phyloP scores from a whole-genome alignment of 805 yeast species.

The Saturnispora saitoi region DNA sequence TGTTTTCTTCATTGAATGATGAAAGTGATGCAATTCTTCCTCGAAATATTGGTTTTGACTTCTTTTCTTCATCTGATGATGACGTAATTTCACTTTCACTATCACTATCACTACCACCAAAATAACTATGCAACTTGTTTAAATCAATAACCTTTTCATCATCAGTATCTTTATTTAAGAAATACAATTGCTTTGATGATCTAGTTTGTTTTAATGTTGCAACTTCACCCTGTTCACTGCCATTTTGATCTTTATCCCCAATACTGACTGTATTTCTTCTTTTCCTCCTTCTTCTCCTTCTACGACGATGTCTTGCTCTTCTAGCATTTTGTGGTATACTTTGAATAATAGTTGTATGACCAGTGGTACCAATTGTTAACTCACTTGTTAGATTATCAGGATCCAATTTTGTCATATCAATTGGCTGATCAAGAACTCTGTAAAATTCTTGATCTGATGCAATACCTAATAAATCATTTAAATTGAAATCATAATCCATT shows the following conservation, averaged over 20 bases:
- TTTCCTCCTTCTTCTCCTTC: constrained; percentile 14
- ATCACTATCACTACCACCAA: constrained; percentile 16
- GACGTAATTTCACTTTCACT: constrained; percentile 8
- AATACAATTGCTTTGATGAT: constrained; percentile 24
- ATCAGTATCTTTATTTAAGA: constrained; percentile 18
- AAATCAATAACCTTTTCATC: constrained; percentile 22
- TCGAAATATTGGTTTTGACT: constrained; percentile 7
- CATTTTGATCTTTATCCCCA: constrained; percentile 11
- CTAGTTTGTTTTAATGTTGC: constrained; percentile 20
- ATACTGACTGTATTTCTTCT: constrained; percentile 26
- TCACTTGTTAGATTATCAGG: constrained; percentile 21
- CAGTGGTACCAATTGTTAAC: constrained; percentile 18
- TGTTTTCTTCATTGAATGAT: constrained; percentile 16
- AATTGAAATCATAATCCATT: constrained; percentile 29
- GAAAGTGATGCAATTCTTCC: constrained; percentile 15
- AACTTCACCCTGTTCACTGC: constrained; percentile 10
- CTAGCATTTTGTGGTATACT: constrained; percentile 11
- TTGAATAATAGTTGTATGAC: constrained; percentile 19
- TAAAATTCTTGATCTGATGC: constrained; percentile 22
- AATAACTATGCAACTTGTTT: constrained; percentile 25
- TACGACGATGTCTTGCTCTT: constrained; percentile 1
- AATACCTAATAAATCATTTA: constrained; percentile 21
- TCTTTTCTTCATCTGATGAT: constrained; percentile 11
- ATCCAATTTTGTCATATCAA: constrained; percentile 23
- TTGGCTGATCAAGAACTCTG: constrained; percentile 18